A percentile compares a stretch with the other conserved stretches of the same genome.
Evolutionary conservation across 75 land plant genomes (phyloP).

Genomic region (Chamaecyparis obtusa): DNA sequence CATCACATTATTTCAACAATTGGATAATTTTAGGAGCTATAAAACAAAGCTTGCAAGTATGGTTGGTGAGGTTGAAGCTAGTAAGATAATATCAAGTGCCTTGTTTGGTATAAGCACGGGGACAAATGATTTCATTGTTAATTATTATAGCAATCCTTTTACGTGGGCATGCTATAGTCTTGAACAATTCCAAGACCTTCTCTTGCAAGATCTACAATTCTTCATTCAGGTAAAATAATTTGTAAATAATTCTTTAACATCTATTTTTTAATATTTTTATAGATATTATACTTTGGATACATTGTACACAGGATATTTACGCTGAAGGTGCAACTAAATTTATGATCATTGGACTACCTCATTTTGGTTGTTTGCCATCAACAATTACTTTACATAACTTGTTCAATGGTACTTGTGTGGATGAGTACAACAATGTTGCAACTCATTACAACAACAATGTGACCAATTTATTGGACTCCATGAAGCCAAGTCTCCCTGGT

Average conservation of each 20-base stretch:
- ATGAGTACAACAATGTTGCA: too few species aligned
- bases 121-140: slow-evolving; percentile 36
- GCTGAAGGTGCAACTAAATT: too few species aligned
- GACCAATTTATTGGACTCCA: too few species aligned
- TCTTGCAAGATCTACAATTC: slow-evolving; percentile 14
- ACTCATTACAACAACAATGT: too few species aligned
- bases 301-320: too few species aligned
- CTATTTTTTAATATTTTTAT: too few species aligned
- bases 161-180: slow-evolving; percentile 5
- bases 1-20: neutral
- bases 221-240: slow-evolving; percentile 26
- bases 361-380: too few species aligned
- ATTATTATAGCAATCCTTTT: slow-evolving; percentile 24
- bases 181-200: slow-evolving; percentile 25
- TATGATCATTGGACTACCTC: too few species aligned
- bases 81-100: slow-evolving; percentile 7
- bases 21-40: neutral
- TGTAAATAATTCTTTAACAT: neutral
- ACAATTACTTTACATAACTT: too few species aligned
- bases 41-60: neutral
- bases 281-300: too few species aligned
- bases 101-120: slow-evolving; percentile 39
- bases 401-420: too few species aligned
- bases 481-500: too few species aligned
- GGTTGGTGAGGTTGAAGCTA: slow-evolving; percentile 24